A percentile compares a stretch with the other conserved stretches of the same genome.
Evolutionary conservation across 2,329 filamentous ascomycete genomes (phyloP).

Genomic region (Alternaria atra): DNA sequence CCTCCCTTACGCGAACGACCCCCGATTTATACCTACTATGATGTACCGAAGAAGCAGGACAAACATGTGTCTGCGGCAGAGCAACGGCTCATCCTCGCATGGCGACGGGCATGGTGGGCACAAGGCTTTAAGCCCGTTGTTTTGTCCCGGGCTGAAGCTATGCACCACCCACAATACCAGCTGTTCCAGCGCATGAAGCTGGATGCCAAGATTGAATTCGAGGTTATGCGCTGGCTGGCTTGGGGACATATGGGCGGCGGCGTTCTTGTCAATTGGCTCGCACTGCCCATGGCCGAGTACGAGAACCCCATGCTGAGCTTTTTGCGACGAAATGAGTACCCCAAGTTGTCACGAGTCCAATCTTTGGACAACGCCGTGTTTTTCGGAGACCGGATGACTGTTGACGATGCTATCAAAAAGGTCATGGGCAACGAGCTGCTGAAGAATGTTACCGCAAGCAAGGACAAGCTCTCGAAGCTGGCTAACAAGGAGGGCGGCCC

Average conservation of each 20-base stretch:
- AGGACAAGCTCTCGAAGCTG: slow-evolving; percentile 65
- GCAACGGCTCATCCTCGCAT: slow-evolving; percentile 80
- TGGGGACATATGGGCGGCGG: slow-evolving; percentile 93
- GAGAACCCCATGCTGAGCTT: slow-evolving; percentile 76
- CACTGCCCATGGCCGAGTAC: slow-evolving; percentile 82
- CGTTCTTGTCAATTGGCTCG: slow-evolving; percentile 78
- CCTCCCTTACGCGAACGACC: slow-evolving; percentile 76
- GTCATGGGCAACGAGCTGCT: slow-evolving; percentile 61
- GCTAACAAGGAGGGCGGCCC: slow-evolving; percentile 64
- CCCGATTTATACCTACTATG: slow-evolving; percentile 91
- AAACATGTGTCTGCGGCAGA: slow-evolving; percentile 74
- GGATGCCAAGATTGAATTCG: slow-evolving; percentile 55
- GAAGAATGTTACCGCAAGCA: slow-evolving; percentile 65
- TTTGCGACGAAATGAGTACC: slow-evolving; percentile 79
- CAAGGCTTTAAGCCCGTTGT: slow-evolving; percentile 89
- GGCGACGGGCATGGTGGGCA: slow-evolving; percentile 95
- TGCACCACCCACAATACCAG: slow-evolving; percentile 80
- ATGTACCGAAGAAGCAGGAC: slow-evolving; percentile 70
- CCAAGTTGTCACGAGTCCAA: slow-evolving; percentile 77
- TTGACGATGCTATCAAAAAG: slow-evolving; percentile 55
- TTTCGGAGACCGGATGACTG: slow-evolving; percentile 68
- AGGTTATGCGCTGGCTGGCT: slow-evolving; percentile 86
- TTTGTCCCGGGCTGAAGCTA: slow-evolving; percentile 79
- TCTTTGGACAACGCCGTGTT: slow-evolving; percentile 76
- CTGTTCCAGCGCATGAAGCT: slow-evolving; percentile 65